Base-by-base conservation (phyloP, 1,284 basidiomycete genomes). In the Tremellales sp. region DNA sequence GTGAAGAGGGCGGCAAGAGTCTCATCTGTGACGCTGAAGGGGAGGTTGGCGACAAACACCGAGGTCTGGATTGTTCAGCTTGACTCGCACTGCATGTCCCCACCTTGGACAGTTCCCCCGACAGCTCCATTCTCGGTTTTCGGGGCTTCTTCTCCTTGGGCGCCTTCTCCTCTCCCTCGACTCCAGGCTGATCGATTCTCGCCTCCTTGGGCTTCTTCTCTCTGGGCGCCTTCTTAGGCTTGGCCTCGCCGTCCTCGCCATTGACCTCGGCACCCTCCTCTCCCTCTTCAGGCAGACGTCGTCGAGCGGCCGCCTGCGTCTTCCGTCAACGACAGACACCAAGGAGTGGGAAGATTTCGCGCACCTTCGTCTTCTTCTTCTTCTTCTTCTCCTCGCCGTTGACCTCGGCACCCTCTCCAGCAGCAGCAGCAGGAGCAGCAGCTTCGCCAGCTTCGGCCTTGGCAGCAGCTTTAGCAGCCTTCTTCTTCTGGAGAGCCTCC, bases 21-120 rank as follows among this genome's bases (percentile, higher is more conserved):
- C 29, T 78, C 83, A 63, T 95, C 90, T 51, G 89, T 87, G 54
- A 94, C 80, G 66, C 76, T 83, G 81, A 93, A 95, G 31, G 89
- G 86, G 48, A 95, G 86, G 77, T 95, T 95, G 73, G 90, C 90
- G 54, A 95, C 91, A 62, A 95, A 95, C 56, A 95, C 77, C 72
- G 88, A 83, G 54, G 79, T 86, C 80, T 87, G 84, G 65, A 84
- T 86, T 31, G 18, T 57, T 87, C 87, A 48, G 76, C 76, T 27
- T 87, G 86, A 48, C 84, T 83, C 71, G 86, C 83, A 47, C 85
- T 86, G 27, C 77, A 12, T 10, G 6, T 8, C 51, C 67, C 51
- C 33, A 71, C 69, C 53, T 63, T 60, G 66, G 78, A 82, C 56
- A 78, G 76, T 72, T 81, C 86, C 66, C 81, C 83, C 48, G 75